Evolutionary conservation across 495 filamentous ascomycete species (phyloP), one percentile per base, ranked within the genome.

Genomic region (Podospora bellae-mahoneyi): DNA sequence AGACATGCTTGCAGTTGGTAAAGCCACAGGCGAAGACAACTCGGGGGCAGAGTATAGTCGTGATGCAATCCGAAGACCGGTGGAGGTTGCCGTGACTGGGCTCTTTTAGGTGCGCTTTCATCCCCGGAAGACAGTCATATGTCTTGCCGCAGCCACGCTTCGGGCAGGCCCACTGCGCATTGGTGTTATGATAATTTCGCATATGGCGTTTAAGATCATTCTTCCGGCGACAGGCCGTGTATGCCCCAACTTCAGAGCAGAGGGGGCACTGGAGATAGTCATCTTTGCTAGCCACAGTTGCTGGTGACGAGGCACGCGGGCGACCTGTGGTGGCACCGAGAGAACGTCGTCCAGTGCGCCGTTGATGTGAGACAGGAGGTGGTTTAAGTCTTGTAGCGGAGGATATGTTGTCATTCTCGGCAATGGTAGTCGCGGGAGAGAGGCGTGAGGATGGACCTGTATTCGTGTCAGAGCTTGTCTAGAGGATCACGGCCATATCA

Each of bases 21-120:
- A 74, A 74, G 39, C 74, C 74, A 62, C 74, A 76, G 18, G 70
- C 72, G 32, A 76, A 75, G 5, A 76, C 74, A 3, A 71, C 61
- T 55, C 74, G 72, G 18, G 70, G 69, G 28, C 68, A 72, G 6
- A 73, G 63, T 18, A 65, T 64, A 20, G 68, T 62, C 54, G 58
- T 66, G 64, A 66, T 67, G 18, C 23, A 26, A 1, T 58, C 53
- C 23, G 61, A 64, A 44, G 58, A 48, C 57, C 67, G 62, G 20
- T 67, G 60, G 16, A 64, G 54, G 55, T 68, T 39, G 34, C 69
- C 66, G 34, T 76, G 74, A 48, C 39, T 48, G 2, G 30, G 28
- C 20, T 70, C 61, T 64, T 73, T 76, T 27, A 73, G 48, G 30
- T 76, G 74, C 7, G 61, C 56, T 23, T 73, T 67, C 57, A 73